These are phyloP conservation scores for Monosporascus sp. DNA, from an alignment of 2,329 filamentous ascomycete species.

Conservation along the genomic window DNA sequence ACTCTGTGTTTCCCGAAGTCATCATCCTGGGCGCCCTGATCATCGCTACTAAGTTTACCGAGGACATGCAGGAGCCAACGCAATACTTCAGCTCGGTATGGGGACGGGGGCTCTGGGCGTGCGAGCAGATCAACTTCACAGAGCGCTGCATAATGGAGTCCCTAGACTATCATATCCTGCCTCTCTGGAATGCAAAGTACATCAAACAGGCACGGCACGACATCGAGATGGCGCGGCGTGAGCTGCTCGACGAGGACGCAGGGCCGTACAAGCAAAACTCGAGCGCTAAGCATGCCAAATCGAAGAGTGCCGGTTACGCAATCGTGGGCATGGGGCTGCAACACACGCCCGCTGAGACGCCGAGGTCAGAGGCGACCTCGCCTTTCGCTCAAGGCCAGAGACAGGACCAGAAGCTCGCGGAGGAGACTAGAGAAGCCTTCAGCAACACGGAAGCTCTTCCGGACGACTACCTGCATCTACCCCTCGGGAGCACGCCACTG, in stretches of 20 bases:
- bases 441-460: conserved; percentile 11
- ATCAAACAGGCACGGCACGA: conserved; percentile 56
- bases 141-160: conserved; percentile 61
- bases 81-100: conserved; percentile 49
- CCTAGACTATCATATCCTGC: conserved; percentile 58
- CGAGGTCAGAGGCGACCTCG: conserved; percentile 23
- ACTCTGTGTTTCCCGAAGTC: conserved; percentile 56
- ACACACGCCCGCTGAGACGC: conserved; percentile 38
- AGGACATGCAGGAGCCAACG: conserved; percentile 52
- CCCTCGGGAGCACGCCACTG: conserved; percentile 6
- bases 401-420: conserved; percentile 8
- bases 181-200: conserved; percentile 50
- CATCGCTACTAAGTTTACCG: conserved; percentile 61
- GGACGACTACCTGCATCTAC: conserved; percentile 19
- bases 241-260: conserved; percentile 21
- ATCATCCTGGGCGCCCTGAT: conserved; percentile 59
- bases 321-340: conserved; percentile 34
- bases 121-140: conserved; percentile 58
- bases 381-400: conserved; percentile 10
- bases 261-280: conserved; percentile 11
- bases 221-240: conserved; percentile 54
- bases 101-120: conserved; percentile 53
- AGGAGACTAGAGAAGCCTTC: conserved; percentile 19
- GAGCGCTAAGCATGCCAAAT: conserved; percentile 29
- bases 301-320: conserved; percentile 34